A percentile compares a stretch with the other conserved stretches of the same genome.
Conservation (phyloP, 257 asterid genomes). For the Solanum ahanhuiri region DNA sequence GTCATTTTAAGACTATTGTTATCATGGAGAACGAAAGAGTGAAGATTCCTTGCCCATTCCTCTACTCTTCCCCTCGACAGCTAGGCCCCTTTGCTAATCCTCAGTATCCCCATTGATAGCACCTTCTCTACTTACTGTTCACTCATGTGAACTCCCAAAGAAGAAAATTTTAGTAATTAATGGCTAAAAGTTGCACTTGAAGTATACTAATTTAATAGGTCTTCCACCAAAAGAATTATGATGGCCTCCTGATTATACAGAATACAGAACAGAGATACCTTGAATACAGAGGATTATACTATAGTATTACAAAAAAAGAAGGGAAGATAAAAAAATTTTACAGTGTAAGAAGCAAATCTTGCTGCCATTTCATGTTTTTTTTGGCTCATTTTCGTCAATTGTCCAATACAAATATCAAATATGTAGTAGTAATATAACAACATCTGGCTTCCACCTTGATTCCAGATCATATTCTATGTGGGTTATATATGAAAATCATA, state of each 20-base stretch:
- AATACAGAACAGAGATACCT: background rate
- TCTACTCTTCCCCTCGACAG: conserved; percentile 45
- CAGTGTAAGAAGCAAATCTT: background rate
- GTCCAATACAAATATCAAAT: conserved; percentile 10
- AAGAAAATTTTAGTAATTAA: background rate
- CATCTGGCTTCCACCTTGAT: conserved; percentile 15
- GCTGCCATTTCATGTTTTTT: conserved; percentile 9
- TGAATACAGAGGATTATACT: background rate
- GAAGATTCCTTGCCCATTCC: conserved; percentile 57
- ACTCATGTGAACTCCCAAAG: conserved; percentile 19
- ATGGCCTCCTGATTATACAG: background rate
- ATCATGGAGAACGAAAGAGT: conserved; percentile 29
- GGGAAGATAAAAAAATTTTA: background rate
- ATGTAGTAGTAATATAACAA: conserved; percentile 8
- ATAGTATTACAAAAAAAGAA: background rate
- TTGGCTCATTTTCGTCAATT: conserved; percentile 11
- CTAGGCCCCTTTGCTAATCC: conserved; percentile 28
- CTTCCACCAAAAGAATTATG: background rate
- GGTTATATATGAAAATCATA: conserved; percentile 28
- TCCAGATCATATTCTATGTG: conserved; percentile 39
- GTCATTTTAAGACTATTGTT: conserved; percentile 8
- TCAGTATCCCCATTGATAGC: conserved; percentile 5
- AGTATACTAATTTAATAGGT: background rate
- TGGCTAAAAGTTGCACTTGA: background rate
- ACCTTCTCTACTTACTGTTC: conserved; percentile 10